Evolutionary conservation across 2,329 filamentous ascomycete genomes (phyloP), one percentile per base, ranked within the genome.

Genomic region (Trichoderma sp.): DNA sequence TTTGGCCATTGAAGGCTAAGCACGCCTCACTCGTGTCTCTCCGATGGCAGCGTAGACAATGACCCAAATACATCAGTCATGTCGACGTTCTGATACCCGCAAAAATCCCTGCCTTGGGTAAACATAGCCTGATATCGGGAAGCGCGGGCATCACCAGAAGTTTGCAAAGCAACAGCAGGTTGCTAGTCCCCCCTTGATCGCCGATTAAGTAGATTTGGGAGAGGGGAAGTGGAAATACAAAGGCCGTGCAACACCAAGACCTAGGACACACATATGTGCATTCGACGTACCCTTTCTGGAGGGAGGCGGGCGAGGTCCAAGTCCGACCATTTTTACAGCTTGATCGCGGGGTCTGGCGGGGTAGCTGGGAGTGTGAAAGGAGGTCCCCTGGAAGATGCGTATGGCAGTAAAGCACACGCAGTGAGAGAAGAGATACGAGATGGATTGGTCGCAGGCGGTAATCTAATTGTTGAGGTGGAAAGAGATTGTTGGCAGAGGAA

Each of bases 281-380:
- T 23, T 63, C 20, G 55, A 68, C 89, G 81, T 88, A 92, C 92
- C 92, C 88, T 92, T 93, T 76, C 85, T 82, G 77, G 83, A 84
- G 76, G 84, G 84, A 75, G 84, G 84, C 79, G 82, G 84, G 79
- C 84, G 83, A 77, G 84, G 84, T 80, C 85, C 85, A 74, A 86
- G 80, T 74, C 84, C 84, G 76, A 86, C 85, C 85, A 86, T 86
- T 78, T 80, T 85, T 80, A 74, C 74, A 65, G 77, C 71, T 73
- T 72, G 75, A 76, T 79, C 75, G 76, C 75, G 79, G 78, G 81
- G 79, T 50, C 75, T 80, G 78, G 79, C 79, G 79, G 81, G 80
- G 79, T 79, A 81, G 76, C 73, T 59, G 28, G 57, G 58, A 63
- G 53, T 50, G 23, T 55, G n/a, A 34, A 59, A 8, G 7, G 70